Percentiles rank a stretch among this genome's conserved stretches.
Conservation (phyloP, 2,329 filamentous ascomycete species). For the Phialophora verrucosa region DNA sequence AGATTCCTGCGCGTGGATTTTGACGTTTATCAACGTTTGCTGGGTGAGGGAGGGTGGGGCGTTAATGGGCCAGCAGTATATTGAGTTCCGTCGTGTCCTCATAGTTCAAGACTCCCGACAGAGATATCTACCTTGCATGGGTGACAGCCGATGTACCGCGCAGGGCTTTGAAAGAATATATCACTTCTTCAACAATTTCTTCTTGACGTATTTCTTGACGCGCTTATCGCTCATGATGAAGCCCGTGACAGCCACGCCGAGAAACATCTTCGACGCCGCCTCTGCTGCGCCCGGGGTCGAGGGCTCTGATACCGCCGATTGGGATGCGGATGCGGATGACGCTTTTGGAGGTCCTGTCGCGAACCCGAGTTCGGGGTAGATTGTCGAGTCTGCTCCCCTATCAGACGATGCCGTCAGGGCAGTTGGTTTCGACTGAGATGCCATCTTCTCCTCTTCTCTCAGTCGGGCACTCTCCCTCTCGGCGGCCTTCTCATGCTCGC, state of each 20-base stretch:
- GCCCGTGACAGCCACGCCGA: conserved; percentile 32
- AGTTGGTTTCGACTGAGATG: not conserved
- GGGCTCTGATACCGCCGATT: not conserved
- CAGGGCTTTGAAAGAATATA: not conserved
- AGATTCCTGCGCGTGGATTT: not conserved
- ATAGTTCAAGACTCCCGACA: not conserved
- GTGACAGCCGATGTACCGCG: not conserved
- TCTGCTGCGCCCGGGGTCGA: conserved; percentile 9
- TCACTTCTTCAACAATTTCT: conserved; percentile 28
- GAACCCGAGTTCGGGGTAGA: conserved; percentile 31
- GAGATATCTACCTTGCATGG: not conserved
- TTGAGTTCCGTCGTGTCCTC: not conserved
- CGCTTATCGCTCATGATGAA: conserved; percentile 34
- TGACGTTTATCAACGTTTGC: not conserved
- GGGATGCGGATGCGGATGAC: not conserved
- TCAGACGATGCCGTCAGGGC: not conserved
- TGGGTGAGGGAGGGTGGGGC: too few relatives aligned
- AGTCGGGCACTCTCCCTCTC: not conserved
- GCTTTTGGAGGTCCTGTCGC: conserved; percentile 8
- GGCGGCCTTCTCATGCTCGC: conserved; percentile 22
- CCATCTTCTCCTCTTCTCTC: conserved; percentile 2
- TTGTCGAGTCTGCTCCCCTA: not conserved
- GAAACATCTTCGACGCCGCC: conserved; percentile 31
- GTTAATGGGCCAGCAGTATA: not conserved
- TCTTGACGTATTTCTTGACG: conserved; percentile 30